Evolutionary conservation across 2,329 filamentous ascomycete genomes (phyloP), one percentile per base, ranked within the genome.

Genomic region (Drechslerella coelobrocha): DNA sequence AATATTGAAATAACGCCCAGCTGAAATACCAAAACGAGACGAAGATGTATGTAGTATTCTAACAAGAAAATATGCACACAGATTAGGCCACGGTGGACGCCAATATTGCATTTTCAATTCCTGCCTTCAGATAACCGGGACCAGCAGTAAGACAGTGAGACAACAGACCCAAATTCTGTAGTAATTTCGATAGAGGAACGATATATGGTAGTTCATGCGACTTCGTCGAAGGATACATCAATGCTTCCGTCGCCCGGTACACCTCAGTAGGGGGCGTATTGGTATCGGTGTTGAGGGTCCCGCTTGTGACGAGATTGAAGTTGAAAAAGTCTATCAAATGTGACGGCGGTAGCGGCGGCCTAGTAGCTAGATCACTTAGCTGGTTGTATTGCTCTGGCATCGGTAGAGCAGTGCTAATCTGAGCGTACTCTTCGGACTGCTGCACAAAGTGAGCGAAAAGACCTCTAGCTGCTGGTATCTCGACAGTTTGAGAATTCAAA

Each of bases 271-370:
- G 4, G 17, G 43, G 2, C 10, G 43, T 4, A 47, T 47, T 6
- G 5, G n/a, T 47, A 47, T 47, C 17, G 4, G 17, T 4, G 43
- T 17, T 23, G 21, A 17, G 8, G 14, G 12, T 54, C 9, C 21
- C 51, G 10, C 51, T 23, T 2, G 17, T 23, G 5, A 54, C 14
- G 17, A n/a, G 31, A 41, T 24, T 24, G 12, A 39, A 27, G 19
- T 23, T 41, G 17, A 54, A 23, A 26, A 54, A 54, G 14, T 54
- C 51, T 2, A 54, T 41, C n/a, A 54, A 54, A 24, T 54, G 39
- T 39, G 51, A 14, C 17, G 51, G 51, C n/a, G 51, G 51, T 34
- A 54, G 39, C 9, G 17, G 8, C 2, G 19, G 10, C 5, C 43
- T 41, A 14, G 7, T 14, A 12, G 12, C 3, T 9, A 7, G 3